Conservation (phyloP, 345 rosid genomes). For the Acer campestre region DNA sequence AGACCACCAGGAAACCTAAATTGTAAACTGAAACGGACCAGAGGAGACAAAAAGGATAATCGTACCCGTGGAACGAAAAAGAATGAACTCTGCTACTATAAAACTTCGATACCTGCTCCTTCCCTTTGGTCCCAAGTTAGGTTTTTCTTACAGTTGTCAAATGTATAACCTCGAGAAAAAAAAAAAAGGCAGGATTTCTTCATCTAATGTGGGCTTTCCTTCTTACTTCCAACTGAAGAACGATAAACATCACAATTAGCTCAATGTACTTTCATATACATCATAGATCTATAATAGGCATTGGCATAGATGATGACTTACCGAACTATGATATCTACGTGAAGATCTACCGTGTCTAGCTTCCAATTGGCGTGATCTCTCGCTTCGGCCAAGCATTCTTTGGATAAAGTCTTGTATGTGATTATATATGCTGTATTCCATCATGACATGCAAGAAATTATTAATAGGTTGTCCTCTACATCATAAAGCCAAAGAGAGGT, state of each 20-base stretch:
- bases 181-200: neutral
- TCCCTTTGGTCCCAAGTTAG: neutral
- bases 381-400: conserved; percentile 31
- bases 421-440: conserved; percentile 50
- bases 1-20: neutral
- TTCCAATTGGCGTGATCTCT: conserved; percentile 30
- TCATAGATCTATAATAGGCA: neutral
- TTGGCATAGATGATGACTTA: conserved; percentile 26
- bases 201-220: conserved; percentile 22
- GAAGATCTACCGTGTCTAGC: conserved; percentile 23
- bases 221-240: conserved; percentile 30
- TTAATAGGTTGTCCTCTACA: too few species aligned
- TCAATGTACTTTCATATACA: neutral
- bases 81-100: conserved; percentile 3
- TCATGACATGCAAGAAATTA: conserved; percentile 14
- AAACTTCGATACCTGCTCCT: neutral
- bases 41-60: too few species aligned
- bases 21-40: too few species aligned
- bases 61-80: neutral
- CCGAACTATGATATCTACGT: conserved; percentile 26
- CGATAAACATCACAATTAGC: conserved; percentile 9
- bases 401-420: conserved; percentile 44
- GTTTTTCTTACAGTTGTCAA: neutral
- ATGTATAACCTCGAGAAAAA: neutral
- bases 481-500: neutral